These are phyloP conservation scores for Cyclotella kingstonii DNA, from an alignment of 108 stramenopile species.

Conservation along the genomic window DNA sequence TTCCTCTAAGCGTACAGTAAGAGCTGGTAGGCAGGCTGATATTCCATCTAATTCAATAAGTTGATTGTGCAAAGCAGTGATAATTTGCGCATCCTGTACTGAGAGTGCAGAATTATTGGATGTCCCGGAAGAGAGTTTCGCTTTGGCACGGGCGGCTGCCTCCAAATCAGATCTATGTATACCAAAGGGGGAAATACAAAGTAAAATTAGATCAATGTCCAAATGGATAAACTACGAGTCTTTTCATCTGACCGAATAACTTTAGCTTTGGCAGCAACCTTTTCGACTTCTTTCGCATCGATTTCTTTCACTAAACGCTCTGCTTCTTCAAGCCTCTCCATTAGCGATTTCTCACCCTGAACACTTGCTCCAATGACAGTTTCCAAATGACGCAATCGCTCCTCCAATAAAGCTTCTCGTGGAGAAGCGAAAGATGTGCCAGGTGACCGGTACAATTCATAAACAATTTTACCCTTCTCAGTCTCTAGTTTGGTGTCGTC, in stretches of 20 bases:
- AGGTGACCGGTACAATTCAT: constrained; percentile 23
- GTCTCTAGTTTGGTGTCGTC: neutral
- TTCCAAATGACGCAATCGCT: constrained; percentile 36
- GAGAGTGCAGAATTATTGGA: constrained; percentile 31
- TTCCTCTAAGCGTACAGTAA: constrained; percentile 64
- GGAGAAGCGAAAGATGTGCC: neutral
- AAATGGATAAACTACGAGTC: constrained; percentile 52
- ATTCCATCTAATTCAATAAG: constrained; percentile 72
- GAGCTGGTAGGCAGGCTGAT: constrained; percentile 54
- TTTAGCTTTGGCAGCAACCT: constrained; percentile 41
- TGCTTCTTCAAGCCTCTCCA: constrained; percentile 36
- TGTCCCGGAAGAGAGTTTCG: constrained; percentile 20
- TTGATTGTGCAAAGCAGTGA: constrained; percentile 67
- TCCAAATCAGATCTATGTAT: constrained; percentile 39
- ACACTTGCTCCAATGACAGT: constrained; percentile 13
- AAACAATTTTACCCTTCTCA: constrained; percentile 29
- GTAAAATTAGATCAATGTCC: constrained; percentile 25
- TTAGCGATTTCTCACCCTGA: constrained; percentile 10
- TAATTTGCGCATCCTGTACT: constrained; percentile 62
- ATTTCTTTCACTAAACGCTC: constrained; percentile 22
- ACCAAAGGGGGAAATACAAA: too few species aligned
- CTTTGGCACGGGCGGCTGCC: constrained; percentile 35
- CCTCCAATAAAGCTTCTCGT: constrained; percentile 23
- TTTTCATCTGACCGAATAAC: constrained; percentile 20
- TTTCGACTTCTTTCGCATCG: constrained; percentile 34